Conservation (phyloP, 176 grass and related monocot genomes). For the Cocos nucifera region DNA sequence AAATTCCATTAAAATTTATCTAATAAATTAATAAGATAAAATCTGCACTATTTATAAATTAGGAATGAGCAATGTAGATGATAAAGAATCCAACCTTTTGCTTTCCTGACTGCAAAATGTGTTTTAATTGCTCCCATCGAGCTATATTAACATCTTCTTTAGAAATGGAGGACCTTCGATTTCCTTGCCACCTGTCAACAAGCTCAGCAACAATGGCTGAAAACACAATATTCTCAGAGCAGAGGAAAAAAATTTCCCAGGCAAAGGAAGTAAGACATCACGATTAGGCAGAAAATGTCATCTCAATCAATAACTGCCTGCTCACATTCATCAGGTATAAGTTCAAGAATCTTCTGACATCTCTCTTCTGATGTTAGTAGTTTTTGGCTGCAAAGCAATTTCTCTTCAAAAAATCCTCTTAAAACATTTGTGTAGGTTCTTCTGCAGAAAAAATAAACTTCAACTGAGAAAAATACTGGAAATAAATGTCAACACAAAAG, state of each 20-base stretch:
- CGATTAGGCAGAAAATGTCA: not conserved
- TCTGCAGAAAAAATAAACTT: slow-evolving; percentile 31
- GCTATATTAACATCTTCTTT: slow-evolving; percentile 67
- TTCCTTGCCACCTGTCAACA: slow-evolving; percentile 73
- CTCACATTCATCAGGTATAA: slow-evolving; percentile 85
- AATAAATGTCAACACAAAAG: slow-evolving; percentile 6
- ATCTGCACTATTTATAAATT: too few species aligned
- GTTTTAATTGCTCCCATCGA: slow-evolving; percentile 85
- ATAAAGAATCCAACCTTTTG: slow-evolving; percentile 45
- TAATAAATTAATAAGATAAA: too few species aligned
- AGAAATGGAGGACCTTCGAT: slow-evolving; percentile 69
- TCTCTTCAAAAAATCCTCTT: slow-evolving; percentile 76
- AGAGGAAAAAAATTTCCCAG: not conserved
- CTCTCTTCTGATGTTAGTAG: slow-evolving; percentile 67
- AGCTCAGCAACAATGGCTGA: slow-evolving; percentile 75
- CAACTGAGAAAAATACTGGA: slow-evolving; percentile 7
- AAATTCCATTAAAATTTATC: too few species aligned
- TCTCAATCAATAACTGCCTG: not conserved
- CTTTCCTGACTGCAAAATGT: slow-evolving; percentile 68
- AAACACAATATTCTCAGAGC: slow-evolving; percentile 18
- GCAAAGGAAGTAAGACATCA: not conserved
- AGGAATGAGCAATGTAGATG: too few species aligned
- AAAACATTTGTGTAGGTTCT: slow-evolving; percentile 83
- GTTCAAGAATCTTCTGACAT: slow-evolving; percentile 77
- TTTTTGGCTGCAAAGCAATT: slow-evolving; percentile 53